Conservation (phyloP, 768 basidiomycete species). For the Psilocybe tampanensis region DNA sequence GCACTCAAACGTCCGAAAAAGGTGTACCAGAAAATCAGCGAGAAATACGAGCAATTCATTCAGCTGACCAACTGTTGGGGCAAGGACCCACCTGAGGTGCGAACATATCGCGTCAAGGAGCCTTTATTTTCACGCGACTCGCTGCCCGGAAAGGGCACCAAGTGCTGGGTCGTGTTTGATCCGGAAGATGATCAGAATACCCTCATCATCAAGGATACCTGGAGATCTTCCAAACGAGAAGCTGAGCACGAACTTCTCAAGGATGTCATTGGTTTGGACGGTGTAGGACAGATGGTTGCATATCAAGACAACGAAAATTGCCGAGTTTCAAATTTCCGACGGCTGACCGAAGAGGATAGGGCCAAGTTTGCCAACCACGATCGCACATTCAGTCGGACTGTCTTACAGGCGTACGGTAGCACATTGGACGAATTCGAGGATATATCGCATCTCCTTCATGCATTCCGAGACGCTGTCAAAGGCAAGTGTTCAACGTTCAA, state of each 20-base stretch:
- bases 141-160: slow-evolving; percentile 23
- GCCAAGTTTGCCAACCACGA: background rate
- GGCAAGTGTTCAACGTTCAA: slow-evolving; percentile 12
- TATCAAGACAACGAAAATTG: background rate
- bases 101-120: background rate
- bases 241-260: slow-evolving; percentile 5
- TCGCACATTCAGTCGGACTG: slow-evolving; percentile 14
- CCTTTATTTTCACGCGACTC: slow-evolving; percentile 14
- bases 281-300: slow-evolving; percentile 19
- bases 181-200: background rate
- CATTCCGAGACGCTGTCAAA: slow-evolving; percentile 16
- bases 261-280: slow-evolving; percentile 4
- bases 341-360: background rate
- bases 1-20: too few relatives aligned
- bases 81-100: background rate
- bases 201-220: slow-evolving; percentile 25
- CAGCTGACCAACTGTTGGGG: background rate
- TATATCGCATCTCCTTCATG: slow-evolving; percentile 13
- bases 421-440: slow-evolving; percentile 13
- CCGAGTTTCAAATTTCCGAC: slow-evolving; percentile 1
- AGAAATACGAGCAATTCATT: background rate
- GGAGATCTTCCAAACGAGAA: slow-evolving; percentile 12
- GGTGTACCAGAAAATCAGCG: too few relatives aligned
- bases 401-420: slow-evolving; percentile 14
- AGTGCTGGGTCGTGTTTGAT: slow-evolving; percentile 22